phyloP scores from a whole-genome alignment of 164 flowering plant species.

The Umbellularia californica region DNA sequence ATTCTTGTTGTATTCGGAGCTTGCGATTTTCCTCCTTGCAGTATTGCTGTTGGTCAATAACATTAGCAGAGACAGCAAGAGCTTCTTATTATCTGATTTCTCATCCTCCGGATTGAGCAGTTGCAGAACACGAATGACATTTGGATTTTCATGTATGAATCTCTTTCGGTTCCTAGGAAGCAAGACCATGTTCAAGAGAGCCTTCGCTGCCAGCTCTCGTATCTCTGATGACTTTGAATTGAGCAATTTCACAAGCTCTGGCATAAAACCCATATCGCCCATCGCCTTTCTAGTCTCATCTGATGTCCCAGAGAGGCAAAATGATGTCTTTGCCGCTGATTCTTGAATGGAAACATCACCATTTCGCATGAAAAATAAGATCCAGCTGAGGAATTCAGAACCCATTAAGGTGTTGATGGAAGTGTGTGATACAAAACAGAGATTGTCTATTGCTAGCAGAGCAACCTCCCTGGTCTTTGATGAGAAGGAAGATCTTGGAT shows the following conservation, averaged over 20 bases:
- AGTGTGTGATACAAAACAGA: slow-evolving; percentile 45
- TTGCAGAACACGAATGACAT: slow-evolving; percentile 45
- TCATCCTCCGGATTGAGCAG: slow-evolving; percentile 56
- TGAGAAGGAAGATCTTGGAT: slow-evolving; percentile 39
- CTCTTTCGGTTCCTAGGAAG: slow-evolving; percentile 58
- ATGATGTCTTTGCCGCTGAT: slow-evolving; percentile 52
- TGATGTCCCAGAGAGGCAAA: slow-evolving; percentile 47
- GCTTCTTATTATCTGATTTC: slow-evolving; percentile 51
- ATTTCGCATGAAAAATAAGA: slow-evolving; percentile 43
- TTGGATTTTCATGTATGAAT: slow-evolving; percentile 57
- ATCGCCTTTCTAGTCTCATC: slow-evolving; percentile 64
- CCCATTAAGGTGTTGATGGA: slow-evolving; percentile 32
- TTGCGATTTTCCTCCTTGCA: slow-evolving; percentile 62
- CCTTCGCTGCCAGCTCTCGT: slow-evolving; percentile 74
- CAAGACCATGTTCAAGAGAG: slow-evolving; percentile 46
- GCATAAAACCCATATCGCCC: slow-evolving; percentile 83
- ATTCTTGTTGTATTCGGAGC: slow-evolving; percentile 57
- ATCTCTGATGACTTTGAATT: slow-evolving; percentile 62
- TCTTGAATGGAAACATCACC: slow-evolving; percentile 72
- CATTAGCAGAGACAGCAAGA: slow-evolving; percentile 55
- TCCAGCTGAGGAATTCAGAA: slow-evolving; percentile 50
- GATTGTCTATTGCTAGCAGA: slow-evolving; percentile 48
- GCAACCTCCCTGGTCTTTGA: slow-evolving; percentile 52
- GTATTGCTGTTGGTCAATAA: slow-evolving; percentile 51
- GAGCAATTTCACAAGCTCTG: slow-evolving; percentile 62